phyloP scores from a whole-genome alignment of 1,139 yeast species.

The Sugiyamaella novakii region DNA sequence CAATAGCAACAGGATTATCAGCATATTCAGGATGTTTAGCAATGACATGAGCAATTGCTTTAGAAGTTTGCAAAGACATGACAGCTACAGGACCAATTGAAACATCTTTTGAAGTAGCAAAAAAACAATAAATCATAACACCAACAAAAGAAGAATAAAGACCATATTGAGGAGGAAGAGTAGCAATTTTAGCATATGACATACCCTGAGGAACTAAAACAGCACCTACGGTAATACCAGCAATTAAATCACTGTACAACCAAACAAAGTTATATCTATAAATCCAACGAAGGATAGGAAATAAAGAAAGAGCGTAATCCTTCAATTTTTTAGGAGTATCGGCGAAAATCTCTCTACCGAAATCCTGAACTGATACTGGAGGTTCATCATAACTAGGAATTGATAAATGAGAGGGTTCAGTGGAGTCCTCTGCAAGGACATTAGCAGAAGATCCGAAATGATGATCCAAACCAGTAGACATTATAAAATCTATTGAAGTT shows the following conservation, averaged over 20 bases:
- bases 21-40: constrained; percentile 48
- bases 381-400: constrained; percentile 29
- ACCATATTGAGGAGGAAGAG: constrained; percentile 80
- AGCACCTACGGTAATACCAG: constrained; percentile 91
- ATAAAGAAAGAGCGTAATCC: constrained; percentile 60
- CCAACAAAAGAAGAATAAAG: constrained; percentile 92
- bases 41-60: constrained; percentile 69
- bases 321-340: constrained; percentile 47
- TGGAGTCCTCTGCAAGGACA: constrained; percentile 2
- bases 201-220: constrained; percentile 94
- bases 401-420: constrained; percentile 14
- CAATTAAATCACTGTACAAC: constrained; percentile 81
- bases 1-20: constrained; percentile 55
- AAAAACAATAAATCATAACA: constrained; percentile 81
- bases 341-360: constrained; percentile 21
- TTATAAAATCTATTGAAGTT: background rate
- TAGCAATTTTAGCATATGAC: constrained; percentile 91
- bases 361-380: constrained; percentile 23
- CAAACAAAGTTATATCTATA: constrained; percentile 78
- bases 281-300: constrained; percentile 83
- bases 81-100: constrained; percentile 98
- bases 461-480: constrained; percentile 13
- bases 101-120: constrained; percentile 94
- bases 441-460: constrained; percentile 5
- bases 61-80: constrained; percentile 85